Base-by-base conservation (phyloP, 768 basidiomycete species). In the Tricholoma hemisulphureum region DNA sequence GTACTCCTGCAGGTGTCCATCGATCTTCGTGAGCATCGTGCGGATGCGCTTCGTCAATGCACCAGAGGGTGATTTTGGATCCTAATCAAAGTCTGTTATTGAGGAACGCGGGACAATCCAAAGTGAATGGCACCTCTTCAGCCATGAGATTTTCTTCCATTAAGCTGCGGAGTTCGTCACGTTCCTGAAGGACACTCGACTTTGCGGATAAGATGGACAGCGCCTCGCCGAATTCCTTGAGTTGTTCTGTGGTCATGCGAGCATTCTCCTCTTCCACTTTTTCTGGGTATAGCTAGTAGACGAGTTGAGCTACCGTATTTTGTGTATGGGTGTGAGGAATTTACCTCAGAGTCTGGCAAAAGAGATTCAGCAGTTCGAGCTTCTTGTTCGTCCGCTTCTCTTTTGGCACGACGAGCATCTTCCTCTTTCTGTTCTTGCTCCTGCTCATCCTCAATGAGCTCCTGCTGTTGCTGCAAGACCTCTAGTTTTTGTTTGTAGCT, bases 401-500 rank as follows among this genome's bases (percentile, higher is more conserved):
- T 86, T 69, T 86, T 87, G 45, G 87, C 89, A 56, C 91, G 88
- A 39, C 93, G 87, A n/a, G 93, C 90, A 69, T 91, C 86, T 70
- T 94, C 91, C 70, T 93, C 93, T 75, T 95, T 90, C 73, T 95
- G 88, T 61, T 99, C 97, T 73, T 99, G 97, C 70, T 98, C 97
- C 62, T 95, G 86, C 74, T 99, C 97, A 71, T 99, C 97, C 69
- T 99, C 95, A 69, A 99, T 99, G 60, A 99, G 92, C 71, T 99
- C 97, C 70, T 99, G 93, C 73, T 99, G 97, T 66, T 99, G 93
- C 65, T 97, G 93, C 69, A 99, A 77, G 23, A 99, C 96, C 61
- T 98, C 97, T 55, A 99, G 83, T 74, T 96, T 97, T 79, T 98
- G 93, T 79, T 97, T 96, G 83, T 97, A 98, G 66, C 87, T 93